phyloP scores from a whole-genome alignment of 1,139 yeast genomes.

The Pichia sp. region DNA sequence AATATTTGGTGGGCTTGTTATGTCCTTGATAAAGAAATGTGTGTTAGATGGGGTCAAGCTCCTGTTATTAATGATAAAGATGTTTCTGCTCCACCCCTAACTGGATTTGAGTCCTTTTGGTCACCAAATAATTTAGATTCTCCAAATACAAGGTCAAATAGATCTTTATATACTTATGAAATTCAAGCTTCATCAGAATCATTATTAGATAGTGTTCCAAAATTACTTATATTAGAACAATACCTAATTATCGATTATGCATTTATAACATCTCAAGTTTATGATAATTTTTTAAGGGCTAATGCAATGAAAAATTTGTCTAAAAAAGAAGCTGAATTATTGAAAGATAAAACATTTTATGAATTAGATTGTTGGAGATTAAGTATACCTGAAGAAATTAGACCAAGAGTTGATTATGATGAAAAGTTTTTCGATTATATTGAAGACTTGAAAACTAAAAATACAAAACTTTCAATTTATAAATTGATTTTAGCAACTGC shows the following conservation, averaged over 20 bases:
- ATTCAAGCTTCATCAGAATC: constrained; percentile 12
- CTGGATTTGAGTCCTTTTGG: constrained; percentile 22
- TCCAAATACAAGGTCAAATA: constrained; percentile 1
- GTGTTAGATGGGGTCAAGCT: constrained; percentile 55
- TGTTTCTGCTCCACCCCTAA: constrained; percentile 32
- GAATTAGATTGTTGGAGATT: constrained; percentile 27
- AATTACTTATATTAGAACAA: constrained; percentile 10
- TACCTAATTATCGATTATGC: constrained; percentile 22
- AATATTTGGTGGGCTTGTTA: constrained; percentile 54
- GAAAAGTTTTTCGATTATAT: constrained; percentile 11
- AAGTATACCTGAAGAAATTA: constrained; percentile 21
- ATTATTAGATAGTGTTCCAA: neutral
- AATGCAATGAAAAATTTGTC: constrained; percentile 20
- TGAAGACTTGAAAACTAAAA: constrained; percentile 4
- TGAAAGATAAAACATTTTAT: constrained; percentile 13
- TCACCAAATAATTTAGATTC: constrained; percentile 4
- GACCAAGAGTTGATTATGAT: constrained; percentile 16
- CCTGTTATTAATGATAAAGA: constrained; percentile 50
- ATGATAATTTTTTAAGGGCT: constrained; percentile 25
- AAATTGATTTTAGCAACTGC: constrained; percentile 10
- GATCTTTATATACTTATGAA: constrained; percentile 3
- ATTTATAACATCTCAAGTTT: constrained; percentile 22
- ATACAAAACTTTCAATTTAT: constrained; percentile 1
- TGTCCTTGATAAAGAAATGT: constrained; percentile 46
- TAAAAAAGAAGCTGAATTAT: constrained; percentile 13